Base-by-base conservation (phyloP, 2,329 filamentous ascomycete genomes). In the Daldinia sp. region DNA sequence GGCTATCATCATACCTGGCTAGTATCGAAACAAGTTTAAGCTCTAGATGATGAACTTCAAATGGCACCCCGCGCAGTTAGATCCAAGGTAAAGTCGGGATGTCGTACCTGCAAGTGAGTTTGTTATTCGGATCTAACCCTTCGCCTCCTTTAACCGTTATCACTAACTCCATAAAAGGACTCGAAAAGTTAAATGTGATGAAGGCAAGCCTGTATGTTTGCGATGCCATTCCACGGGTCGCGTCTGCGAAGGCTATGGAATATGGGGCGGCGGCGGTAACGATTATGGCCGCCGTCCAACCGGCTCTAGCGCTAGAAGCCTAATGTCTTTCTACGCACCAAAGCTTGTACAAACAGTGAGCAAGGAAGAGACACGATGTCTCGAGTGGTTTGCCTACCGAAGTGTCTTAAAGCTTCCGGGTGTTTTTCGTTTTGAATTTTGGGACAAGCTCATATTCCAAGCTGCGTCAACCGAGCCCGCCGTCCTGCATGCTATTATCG, bases 381-480 rank as follows among this genome's bases (percentile, higher is more conserved):
- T 84, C 15, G 79, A 82, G 13, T 85, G 82, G 79, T 86, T 86
- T 74, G 78, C 77, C 15, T 73, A 73, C 37, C 79, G 79, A 20
- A 83, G 79, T 4, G 73, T 73, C 0, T 69, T 73, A 3, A 82
- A 82, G 59, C 65, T 84, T 0, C 78, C 77, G 0, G 81, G 80
- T 0, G 74, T 75, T 1, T 83, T 81, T 59, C 68, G 63, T 23
- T 81, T 78, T 37, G 63, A 67, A 0, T 83, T 83, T 50, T 83
- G 82, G 82, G 73, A 73, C 30, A 74, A 68, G 6, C 74, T 82
- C 9, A 63, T 83, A 13, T 71, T 82, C 26, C 81, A 82, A 42
- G 77, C 77, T 5, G 77, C 77, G 20, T 64, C 76, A 0, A 71
- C 53, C 10, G 81, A 83, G 57, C 80, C 81, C 0, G 79, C 81